Conservation (phyloP, 2,329 filamentous ascomycete species). For the Aspergillus oerlinghausenensis region DNA sequence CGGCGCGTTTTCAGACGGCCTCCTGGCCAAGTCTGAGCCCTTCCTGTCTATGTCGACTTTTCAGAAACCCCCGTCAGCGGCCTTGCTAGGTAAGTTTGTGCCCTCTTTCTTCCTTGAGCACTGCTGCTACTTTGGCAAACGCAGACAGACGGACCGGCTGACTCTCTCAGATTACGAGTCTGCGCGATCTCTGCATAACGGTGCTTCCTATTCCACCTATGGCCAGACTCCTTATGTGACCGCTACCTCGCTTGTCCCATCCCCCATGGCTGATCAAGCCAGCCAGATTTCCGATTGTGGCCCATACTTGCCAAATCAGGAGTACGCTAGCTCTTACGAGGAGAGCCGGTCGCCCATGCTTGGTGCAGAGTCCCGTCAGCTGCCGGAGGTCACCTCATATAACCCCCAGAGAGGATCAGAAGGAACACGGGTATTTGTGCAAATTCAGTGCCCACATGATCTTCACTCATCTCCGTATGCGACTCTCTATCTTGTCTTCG, state of each 20-base stretch:
- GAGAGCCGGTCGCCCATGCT: conserved; percentile 65
- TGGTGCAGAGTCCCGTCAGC: conserved; percentile 54
- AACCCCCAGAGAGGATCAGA: conserved; percentile 64
- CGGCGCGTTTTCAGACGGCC: conserved; percentile 46
- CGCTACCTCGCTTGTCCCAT: conserved; percentile 33
- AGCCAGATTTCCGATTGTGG: conserved; percentile 40
- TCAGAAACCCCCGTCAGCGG: conserved; percentile 68
- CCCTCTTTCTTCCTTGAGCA: not conserved
- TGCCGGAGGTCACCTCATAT: conserved; percentile 64
- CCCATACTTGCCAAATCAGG: conserved; percentile 35
- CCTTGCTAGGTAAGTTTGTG: conserved; percentile 70
- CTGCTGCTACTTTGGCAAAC: conserved; percentile 8
- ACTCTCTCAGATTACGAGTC: conserved; percentile 32
- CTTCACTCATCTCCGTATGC: conserved; percentile 55
- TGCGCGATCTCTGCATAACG: conserved; percentile 35
- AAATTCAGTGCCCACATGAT: conserved; percentile 71
- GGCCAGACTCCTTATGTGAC: conserved; percentile 37
- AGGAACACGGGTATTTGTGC: conserved; percentile 68
- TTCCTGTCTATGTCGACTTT: conserved; percentile 77
- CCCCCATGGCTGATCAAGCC: conserved; percentile 37
- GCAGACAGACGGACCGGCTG: conserved; percentile 3
- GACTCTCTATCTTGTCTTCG: conserved; percentile 67
- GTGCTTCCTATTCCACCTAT: conserved; percentile 38
- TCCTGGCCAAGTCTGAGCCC: conserved; percentile 55
- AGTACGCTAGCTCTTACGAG: conserved; percentile 50